phyloP scores from a whole-genome alignment of 176 grass and related monocot species.

The Oryza brachyantha region DNA sequence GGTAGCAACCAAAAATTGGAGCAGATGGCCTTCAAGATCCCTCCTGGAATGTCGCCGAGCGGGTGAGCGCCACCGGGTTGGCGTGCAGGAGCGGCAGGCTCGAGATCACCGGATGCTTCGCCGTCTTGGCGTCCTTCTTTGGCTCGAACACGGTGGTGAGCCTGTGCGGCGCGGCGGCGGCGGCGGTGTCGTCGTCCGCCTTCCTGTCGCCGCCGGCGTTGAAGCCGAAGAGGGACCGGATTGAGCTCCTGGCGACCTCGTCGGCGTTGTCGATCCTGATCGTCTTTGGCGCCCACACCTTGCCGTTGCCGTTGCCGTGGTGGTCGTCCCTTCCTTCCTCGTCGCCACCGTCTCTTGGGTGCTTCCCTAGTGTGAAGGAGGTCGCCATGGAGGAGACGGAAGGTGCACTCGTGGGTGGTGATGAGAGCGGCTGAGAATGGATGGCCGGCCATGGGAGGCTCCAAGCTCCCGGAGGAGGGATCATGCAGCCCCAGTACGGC shows the following conservation, averaged over 20 bases:
- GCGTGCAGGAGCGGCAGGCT: constrained; percentile 45
- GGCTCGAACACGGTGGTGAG: constrained; percentile 42
- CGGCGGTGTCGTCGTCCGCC: neutral
- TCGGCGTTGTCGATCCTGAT: constrained; percentile 66
- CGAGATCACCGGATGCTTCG: neutral
- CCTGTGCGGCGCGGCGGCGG: constrained; percentile 16
- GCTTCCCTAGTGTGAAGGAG: constrained; percentile 51
- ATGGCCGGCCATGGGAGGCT: constrained; percentile 51
- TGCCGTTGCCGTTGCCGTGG: constrained; percentile 20
- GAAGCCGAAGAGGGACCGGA: constrained; percentile 48
- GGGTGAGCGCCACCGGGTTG: constrained; percentile 62
- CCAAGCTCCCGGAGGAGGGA: constrained; percentile 40
- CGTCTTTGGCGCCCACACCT: constrained; percentile 60
- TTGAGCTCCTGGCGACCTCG: constrained; percentile 68
- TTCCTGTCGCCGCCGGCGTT: constrained; percentile 24
- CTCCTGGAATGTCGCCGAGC: constrained; percentile 74
- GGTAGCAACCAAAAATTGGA: neutral
- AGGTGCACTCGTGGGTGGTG: constrained; percentile 16
- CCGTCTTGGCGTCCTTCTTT: constrained; percentile 29
- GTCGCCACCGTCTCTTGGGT: constrained; percentile 50
- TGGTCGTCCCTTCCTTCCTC: neutral
- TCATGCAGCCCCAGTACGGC: constrained; percentile 60
- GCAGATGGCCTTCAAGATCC: constrained; percentile 41
- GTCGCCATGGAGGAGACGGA: neutral
- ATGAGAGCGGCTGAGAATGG: neutral